Evolutionary conservation across 495 filamentous ascomycete species (phyloP), one percentile per base, ranked within the genome.

Genomic region (Hypoxylon perforatum): DNA sequence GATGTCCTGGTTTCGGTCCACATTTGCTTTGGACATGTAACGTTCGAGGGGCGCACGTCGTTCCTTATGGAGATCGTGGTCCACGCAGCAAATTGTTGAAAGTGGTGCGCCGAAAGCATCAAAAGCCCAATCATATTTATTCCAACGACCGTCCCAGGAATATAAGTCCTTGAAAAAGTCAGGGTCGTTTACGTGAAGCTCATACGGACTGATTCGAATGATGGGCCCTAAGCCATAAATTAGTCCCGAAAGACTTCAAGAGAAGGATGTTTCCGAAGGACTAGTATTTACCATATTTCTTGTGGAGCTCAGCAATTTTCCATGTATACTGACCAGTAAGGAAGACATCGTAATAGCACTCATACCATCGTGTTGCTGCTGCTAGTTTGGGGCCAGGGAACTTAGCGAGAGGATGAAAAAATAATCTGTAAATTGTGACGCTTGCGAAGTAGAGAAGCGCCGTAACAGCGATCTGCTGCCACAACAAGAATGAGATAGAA

Each of bases 341-440:
- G 30, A 56, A 14, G 7, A 50, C 22, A 57, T 63, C 79, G 57
- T 77, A 85, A 58, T 83, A 86, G 6, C 67, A 55, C 21, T 84
- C 78, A 38, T 82, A 83, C 42, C 77, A 75, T 9, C 72, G 57
- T 1, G 79, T 81, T 15, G 78, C 49, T 23, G 82, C 81, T 7
- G 80, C 83, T 28, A 85, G 65, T 54, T 75, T 81, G n/a, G 83
- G 83, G 9, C 83, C 82, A 0, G 79, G 81, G 38, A 82, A 78
- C 17, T 73, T 67, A 52, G 77, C 72, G n/a, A 81, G 64, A 1
- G 78, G 79, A 44, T 75, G 75, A 5, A 80, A 55, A 46, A 47
- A 79, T n/a, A 82, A 67, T 14, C 76, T 69, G 61, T 80, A 77
- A 22, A 80, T 60, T 10, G 51, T 45, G 10, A 68, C 47, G 36